Evolutionary conservation across 495 filamentous ascomycete genomes (phyloP).

Genomic region (Penicillium riverlandense): DNA sequence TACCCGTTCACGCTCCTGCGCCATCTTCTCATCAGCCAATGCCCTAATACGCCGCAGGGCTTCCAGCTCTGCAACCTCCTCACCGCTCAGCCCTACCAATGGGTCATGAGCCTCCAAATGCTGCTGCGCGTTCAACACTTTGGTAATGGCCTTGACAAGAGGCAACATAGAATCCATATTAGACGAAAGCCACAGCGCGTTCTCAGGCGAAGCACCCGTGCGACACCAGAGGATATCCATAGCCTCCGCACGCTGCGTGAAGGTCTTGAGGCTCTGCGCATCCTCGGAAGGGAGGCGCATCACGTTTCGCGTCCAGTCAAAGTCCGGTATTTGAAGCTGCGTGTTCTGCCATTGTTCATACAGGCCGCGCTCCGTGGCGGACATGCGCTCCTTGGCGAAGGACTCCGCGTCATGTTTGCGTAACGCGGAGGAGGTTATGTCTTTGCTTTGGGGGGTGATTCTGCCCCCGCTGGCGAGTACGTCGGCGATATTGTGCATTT

Average conservation of each 20-base stretch:
- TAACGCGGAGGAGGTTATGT: conserved; percentile 1
- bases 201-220: conserved; percentile 15
- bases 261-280: conserved; percentile 11
- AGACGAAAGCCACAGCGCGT: conserved; percentile 21
- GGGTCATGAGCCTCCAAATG: conserved; percentile 5
- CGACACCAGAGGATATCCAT: conserved; percentile 23
- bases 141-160: conserved; percentile 19
- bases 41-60: conserved; percentile 11
- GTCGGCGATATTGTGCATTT: conserved; percentile 14
- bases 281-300: conserved; percentile 1
- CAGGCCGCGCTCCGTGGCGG: conserved; percentile 2
- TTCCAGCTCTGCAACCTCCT: conserved; percentile 17
- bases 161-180: conserved; percentile 9
- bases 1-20: conserved; percentile 14
- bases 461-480: conserved; percentile 10
- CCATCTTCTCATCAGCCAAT: conserved; percentile 14
- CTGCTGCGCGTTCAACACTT: conserved; percentile 8
- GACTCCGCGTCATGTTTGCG: conserved; percentile 7
- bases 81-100: conserved; percentile 5
- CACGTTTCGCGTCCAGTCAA: conserved; percentile 16
- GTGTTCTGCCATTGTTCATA: conserved; percentile 19
- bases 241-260: conserved; percentile 16
- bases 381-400: conserved; percentile 16
- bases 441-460: conserved; percentile 12
- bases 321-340: conserved; percentile 2